Percentiles rank a stretch among this genome's conserved stretches.
phyloP scores from a whole-genome alignment of 345 rosid species.

The Barbarea vulgaris region DNA sequence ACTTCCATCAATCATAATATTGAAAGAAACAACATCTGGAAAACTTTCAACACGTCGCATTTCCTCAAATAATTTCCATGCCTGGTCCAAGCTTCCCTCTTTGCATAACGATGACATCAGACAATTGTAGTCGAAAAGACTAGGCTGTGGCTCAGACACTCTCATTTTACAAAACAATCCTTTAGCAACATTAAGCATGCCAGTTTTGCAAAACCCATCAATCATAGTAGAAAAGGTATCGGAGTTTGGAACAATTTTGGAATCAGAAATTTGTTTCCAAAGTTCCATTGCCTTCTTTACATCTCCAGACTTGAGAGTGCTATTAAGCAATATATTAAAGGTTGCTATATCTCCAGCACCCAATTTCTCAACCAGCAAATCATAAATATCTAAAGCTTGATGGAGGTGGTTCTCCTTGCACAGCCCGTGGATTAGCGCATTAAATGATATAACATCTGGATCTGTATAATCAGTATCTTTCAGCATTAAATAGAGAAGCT shows the following conservation, averaged over 20 bases:
- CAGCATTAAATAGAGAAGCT: slow-evolving; percentile 48
- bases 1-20: slow-evolving; percentile 61
- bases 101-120: slow-evolving; percentile 60
- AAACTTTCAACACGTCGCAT: slow-evolving; percentile 40
- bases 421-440: slow-evolving; percentile 55
- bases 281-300: slow-evolving; percentile 54
- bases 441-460: slow-evolving; percentile 56
- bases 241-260: slow-evolving; percentile 52
- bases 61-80: slow-evolving; percentile 61
- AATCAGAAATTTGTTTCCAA: slow-evolving; percentile 55
- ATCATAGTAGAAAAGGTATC: slow-evolving; percentile 55
- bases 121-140: slow-evolving; percentile 52
- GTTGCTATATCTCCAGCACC: slow-evolving; percentile 50
- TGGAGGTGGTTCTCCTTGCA: slow-evolving; percentile 53
- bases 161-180: slow-evolving; percentile 61
- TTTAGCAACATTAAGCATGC: slow-evolving; percentile 60
- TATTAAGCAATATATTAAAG: slow-evolving; percentile 50
- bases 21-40: slow-evolving; percentile 55
- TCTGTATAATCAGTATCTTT: slow-evolving; percentile 42
- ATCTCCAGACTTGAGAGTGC: slow-evolving; percentile 51
- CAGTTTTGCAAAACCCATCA: slow-evolving; percentile 55
- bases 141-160: slow-evolving; percentile 43
- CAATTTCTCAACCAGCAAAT: slow-evolving; percentile 53
- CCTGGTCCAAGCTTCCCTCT: slow-evolving; percentile 67
- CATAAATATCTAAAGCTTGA: slow-evolving; percentile 52